phyloP scores from a whole-genome alignment of 2,329 filamentous ascomycete species.

The Colletotrichum sp. region DNA sequence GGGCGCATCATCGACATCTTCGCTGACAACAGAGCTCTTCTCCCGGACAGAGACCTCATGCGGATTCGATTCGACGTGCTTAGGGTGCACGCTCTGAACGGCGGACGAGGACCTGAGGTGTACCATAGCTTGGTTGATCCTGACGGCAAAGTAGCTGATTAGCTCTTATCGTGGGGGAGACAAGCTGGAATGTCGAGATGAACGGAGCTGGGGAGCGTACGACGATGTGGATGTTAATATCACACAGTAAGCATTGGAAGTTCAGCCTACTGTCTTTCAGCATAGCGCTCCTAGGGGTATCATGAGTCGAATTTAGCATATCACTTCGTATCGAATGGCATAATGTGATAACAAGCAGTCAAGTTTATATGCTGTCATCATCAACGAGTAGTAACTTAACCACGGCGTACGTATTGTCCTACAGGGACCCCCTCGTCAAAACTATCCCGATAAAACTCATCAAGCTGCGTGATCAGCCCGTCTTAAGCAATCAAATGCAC shows the following conservation, averaged over 20 bases:
- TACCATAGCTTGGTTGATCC: background rate
- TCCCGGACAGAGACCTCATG: background rate
- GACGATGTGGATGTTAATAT: fast-evolving
- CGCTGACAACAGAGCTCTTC: background rate
- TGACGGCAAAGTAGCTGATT: fast-evolving
- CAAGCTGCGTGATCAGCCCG: background rate
- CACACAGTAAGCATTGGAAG: background rate
- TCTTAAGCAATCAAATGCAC: background rate
- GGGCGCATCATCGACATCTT: background rate
- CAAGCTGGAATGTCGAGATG: background rate
- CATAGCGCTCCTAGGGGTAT: background rate
- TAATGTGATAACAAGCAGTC: background rate
- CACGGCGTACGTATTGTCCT: background rate
- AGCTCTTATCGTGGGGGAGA: fast-evolving
- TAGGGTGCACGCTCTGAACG: background rate
- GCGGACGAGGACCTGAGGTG: background rate
- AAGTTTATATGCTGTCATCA: too few relatives aligned
- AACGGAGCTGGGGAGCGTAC: background rate
- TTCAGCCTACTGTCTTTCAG: fast-evolving
- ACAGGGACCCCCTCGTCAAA: background rate
- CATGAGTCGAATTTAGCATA: background rate
- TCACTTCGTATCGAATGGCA: fast-evolving
- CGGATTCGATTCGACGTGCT: background rate
- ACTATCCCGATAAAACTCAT: background rate
- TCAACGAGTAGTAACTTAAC: too few relatives aligned